Percentiles rank a stretch among this genome's conserved stretches.
phyloP scores from a whole-genome alignment of 2,329 filamentous ascomycete species.

The Pyrenophora teres region DNA sequence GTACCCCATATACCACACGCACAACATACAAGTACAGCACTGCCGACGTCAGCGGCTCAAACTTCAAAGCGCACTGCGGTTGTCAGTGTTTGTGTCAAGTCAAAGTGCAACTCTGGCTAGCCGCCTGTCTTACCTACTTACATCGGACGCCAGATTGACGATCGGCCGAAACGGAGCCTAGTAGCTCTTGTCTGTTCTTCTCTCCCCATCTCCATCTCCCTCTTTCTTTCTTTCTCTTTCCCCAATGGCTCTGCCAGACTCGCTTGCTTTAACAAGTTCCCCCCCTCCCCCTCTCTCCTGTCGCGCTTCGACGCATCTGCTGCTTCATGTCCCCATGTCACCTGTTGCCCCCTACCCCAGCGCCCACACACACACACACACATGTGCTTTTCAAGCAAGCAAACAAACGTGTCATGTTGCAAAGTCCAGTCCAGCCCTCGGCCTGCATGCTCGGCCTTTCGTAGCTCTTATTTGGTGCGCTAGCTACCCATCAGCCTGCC shows the following conservation, averaged over 20 bases:
- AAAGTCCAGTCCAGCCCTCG: slow-evolving; percentile 13
- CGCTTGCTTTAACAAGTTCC: background rate
- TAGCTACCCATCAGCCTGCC: background rate
- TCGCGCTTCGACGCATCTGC: background rate
- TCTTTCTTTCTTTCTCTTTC: too few species aligned
- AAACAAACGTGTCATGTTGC: slow-evolving; percentile 13
- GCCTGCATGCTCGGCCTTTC: slow-evolving; percentile 12
- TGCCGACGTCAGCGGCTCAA: too few species aligned
- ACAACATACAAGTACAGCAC: too few species aligned
- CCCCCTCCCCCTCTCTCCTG: background rate
- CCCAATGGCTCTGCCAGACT: background rate
- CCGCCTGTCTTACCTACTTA: slow-evolving; percentile 4
- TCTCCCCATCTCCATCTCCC: background rate
- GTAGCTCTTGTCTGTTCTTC: slow-evolving; percentile 1
- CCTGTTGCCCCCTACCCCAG: background rate
- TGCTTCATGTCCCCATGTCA: slow-evolving; percentile 4
- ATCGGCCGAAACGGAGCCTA: slow-evolving; percentile 11
- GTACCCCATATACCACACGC: too few species aligned
- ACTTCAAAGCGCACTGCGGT: too few species aligned
- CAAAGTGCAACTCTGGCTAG: background rate
- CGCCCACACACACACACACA: background rate
- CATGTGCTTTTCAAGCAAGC: slow-evolving; percentile 3
- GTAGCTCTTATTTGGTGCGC: slow-evolving; percentile 12
- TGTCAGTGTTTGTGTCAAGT: background rate
- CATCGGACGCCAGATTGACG: slow-evolving; percentile 11